Base-by-base conservation (phyloP, 1,284 basidiomycete genomes). In the Malassezia furfur region DNA sequence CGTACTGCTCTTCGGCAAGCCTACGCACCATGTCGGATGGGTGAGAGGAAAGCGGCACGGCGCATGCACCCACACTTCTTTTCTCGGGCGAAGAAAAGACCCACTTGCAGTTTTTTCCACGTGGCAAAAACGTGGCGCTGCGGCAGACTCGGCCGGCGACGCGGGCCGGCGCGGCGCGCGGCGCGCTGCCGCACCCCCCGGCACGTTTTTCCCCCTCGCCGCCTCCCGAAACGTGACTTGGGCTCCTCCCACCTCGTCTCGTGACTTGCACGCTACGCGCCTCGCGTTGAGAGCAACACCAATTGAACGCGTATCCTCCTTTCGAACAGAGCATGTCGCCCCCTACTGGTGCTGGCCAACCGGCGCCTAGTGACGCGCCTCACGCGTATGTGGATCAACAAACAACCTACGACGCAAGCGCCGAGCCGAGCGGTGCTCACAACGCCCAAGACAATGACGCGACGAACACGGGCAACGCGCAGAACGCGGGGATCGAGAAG, bases 401-500 rank as follows among this genome's bases (percentile, higher is more conserved):
- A 31, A 43, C 54, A 9, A 38, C 54, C 11, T 57, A 59, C 35
- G 25, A 40, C 3, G 43, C 25, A 22, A 21, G 44, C 47, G 15
- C 36, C 2, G 40, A 38, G 5, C 35, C 41, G 4, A 48, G 31
- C 32, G 22, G 19, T 35, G 52, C 44, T n/a, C 30, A 30, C n/a
- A 37, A 28, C 22, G 28, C 38, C 36, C 50, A 36, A 10, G 39
- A 22, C 28, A 28, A 36, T 52, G 63, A 59, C 36, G 56, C 61
- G 34, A 31, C 32, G 17, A 19, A 19, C 25, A 51, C 60, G 3
- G 54, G 54, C 9, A 30, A 15, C 36, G 43, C 41, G 38, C 40
- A 14, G 25, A 46, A 58, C 30, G 34, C 56, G 17, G 56, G 48
- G 48, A 65, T 65, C 17, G 64, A 65, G 43, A 65, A 65, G 36